These are phyloP conservation scores for Harrya chromipes DNA, from an alignment of 768 basidiomycete genomes.

Conservation along the genomic window DNA sequence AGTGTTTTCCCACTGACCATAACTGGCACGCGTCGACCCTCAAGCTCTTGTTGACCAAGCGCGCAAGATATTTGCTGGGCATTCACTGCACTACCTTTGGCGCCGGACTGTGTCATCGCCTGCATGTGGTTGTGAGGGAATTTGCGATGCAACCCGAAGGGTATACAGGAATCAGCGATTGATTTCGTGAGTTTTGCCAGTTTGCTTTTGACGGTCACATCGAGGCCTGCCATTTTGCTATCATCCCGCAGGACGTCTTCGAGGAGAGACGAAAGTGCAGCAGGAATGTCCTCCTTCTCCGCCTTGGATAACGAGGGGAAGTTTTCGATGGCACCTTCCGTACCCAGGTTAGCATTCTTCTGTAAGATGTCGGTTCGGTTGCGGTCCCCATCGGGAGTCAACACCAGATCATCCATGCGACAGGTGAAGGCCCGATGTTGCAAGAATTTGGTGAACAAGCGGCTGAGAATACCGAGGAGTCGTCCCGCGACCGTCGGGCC, in stretches of 20 bases:
- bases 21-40: conserved; percentile 96
- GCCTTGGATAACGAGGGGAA: conserved; percentile 69
- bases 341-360: conserved; percentile 69
- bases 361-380: conserved; percentile 66
- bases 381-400: conserved; percentile 79
- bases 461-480: conserved; percentile 88
- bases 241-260: conserved; percentile 95
- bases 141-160: conserved; percentile 80
- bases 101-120: conserved; percentile 96
- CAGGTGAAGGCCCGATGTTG: conserved; percentile 98
- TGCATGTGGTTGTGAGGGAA: conserved; percentile 99
- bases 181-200: conserved; percentile 84
- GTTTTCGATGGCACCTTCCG: conserved; percentile 85
- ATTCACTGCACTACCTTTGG: conserved; percentile 97
- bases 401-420: conserved; percentile 95
- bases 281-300: conserved; percentile 50
- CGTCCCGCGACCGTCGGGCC: conserved; percentile 86
- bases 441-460: conserved; percentile 94
- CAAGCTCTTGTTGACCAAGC: conserved; percentile 95
- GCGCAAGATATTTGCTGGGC: conserved; percentile 98
- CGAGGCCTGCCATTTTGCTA: conserved; percentile 94
- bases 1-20: conserved; percentile 99
- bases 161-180: conserved; percentile 86
- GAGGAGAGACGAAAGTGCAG: conserved; percentile 62
- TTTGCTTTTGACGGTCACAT: conserved; percentile 86